A percentile compares a stretch with the other conserved stretches of the same genome.
Conservation (phyloP, 2,329 filamentous ascomycete species). For the Pseudopyrenochaeta lycopersici region DNA sequence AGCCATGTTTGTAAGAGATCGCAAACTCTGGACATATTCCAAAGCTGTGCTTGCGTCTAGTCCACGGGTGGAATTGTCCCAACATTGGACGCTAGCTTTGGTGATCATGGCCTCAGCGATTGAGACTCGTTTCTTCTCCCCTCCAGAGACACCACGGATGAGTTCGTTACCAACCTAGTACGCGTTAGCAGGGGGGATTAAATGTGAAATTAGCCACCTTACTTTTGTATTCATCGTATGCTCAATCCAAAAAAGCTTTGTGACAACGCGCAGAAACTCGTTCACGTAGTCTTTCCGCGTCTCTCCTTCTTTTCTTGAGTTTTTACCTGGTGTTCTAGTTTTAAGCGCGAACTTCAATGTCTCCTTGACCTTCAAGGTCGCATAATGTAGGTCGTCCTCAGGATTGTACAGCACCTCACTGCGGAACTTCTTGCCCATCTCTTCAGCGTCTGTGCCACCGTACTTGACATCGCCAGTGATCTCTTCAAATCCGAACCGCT, state of each 20-base stretch:
- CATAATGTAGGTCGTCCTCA: slow-evolving; percentile 80
- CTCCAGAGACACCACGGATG: slow-evolving; percentile 67
- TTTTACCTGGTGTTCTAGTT: slow-evolving; percentile 71
- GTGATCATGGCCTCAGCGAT: slow-evolving; percentile 61
- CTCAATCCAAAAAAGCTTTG: slow-evolving; percentile 75
- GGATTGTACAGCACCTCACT: slow-evolving; percentile 78
- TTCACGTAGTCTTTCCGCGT: slow-evolving; percentile 67
- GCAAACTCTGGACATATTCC: slow-evolving; percentile 74
- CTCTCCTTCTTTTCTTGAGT: slow-evolving; percentile 68
- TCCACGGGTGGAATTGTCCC: slow-evolving; percentile 73
- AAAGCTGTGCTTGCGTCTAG: slow-evolving; percentile 77
- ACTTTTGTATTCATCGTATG: slow-evolving; percentile 74
- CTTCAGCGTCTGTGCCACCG: slow-evolving; percentile 63
- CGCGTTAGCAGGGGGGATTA: not conserved
- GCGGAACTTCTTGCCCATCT: slow-evolving; percentile 67
- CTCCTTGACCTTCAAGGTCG: slow-evolving; percentile 77
- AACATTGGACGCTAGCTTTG: slow-evolving; percentile 48
- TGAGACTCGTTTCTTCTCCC: slow-evolving; percentile 59
- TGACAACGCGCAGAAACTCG: slow-evolving; percentile 72
- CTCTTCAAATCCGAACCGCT: slow-evolving; percentile 65
- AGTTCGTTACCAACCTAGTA: slow-evolving; percentile 73
- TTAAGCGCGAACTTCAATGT: slow-evolving; percentile 78
- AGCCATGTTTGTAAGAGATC: slow-evolving; percentile 71
- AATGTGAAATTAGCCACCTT: not conserved
- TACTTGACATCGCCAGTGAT: slow-evolving; percentile 65